Evolutionary conservation across 768 basidiomycete species (phyloP).

Genomic region (Vararia minispora): DNA sequence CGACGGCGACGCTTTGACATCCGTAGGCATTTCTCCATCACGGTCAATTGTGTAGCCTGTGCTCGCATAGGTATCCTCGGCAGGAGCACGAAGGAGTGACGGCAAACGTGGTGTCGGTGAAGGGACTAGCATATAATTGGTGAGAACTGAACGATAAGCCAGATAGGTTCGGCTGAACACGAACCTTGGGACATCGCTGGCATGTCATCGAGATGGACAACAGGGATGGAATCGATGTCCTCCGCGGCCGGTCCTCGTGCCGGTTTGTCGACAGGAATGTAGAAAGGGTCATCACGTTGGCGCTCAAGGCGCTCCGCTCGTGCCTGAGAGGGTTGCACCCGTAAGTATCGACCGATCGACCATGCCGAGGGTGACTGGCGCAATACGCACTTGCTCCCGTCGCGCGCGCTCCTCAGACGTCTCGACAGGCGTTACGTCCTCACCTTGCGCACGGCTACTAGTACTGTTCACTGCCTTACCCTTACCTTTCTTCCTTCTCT

Average conservation of each 20-base stretch:
- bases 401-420: slow-evolving; percentile 48
- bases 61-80: too few species aligned
- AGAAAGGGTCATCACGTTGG: slow-evolving; percentile 83
- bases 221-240: slow-evolving; percentile 87
- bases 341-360: too few species aligned
- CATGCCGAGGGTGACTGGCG: too few species aligned
- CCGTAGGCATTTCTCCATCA: slow-evolving; percentile 14
- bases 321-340: slow-evolving; percentile 31
- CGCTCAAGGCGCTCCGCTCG: slow-evolving; percentile 68
- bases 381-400: slow-evolving; percentile 54
- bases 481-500: slow-evolving; percentile 33
- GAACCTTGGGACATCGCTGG: slow-evolving; percentile 30
- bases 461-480: slow-evolving; percentile 30
- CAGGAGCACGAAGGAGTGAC: too few species aligned
- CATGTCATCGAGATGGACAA: slow-evolving; percentile 73
- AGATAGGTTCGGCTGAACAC: too few species aligned
- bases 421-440: slow-evolving; percentile 25
- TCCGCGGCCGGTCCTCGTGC: slow-evolving; percentile 28
- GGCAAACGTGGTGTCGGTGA: too few species aligned
- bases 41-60: slow-evolving; percentile 12
- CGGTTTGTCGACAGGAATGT: slow-evolving; percentile 63
- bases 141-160: too few species aligned
- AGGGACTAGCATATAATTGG: too few species aligned
- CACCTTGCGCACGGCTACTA: slow-evolving; percentile 14
- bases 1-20: neutral